These are phyloP conservation scores for Naganishia cerealis DNA, from an alignment of 1,284 basidiomycete genomes.

Conservation along the genomic window DNA sequence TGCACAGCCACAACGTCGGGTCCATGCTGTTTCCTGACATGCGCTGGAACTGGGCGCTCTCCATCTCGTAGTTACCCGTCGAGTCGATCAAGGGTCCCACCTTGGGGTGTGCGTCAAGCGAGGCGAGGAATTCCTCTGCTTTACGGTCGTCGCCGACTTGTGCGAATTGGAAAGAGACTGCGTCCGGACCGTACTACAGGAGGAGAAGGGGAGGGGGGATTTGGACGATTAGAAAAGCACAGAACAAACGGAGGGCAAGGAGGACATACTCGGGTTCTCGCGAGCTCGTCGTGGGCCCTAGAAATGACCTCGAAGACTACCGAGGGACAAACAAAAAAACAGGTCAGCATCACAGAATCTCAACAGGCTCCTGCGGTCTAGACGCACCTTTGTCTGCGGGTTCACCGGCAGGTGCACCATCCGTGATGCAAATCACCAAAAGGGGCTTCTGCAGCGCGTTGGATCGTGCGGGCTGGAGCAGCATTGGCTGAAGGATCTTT, in stretches of 20 bases:
- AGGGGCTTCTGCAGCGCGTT: constrained; percentile 55
- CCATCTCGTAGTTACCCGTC: constrained; percentile 34
- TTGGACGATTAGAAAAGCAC: not conserved
- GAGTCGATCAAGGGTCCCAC: constrained; percentile 45
- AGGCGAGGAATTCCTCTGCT: constrained; percentile 54
- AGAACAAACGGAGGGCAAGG: not conserved
- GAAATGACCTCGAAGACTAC: constrained; percentile 30
- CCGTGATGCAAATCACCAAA: constrained; percentile 54
- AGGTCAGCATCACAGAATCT: not conserved
- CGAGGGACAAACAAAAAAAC: not conserved
- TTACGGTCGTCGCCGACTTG: constrained; percentile 55
- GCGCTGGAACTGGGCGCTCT: constrained; percentile 28
- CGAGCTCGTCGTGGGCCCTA: constrained; percentile 27
- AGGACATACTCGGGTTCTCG: constrained; percentile 19
- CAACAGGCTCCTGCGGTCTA: not conserved
- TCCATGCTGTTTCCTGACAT: constrained; percentile 22
- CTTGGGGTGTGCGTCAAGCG: constrained; percentile 54
- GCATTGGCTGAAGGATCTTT: constrained; percentile 56
- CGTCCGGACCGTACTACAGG: constrained; percentile 32
- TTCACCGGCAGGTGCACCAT: constrained; percentile 41
- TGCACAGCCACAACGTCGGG: constrained; percentile 20
- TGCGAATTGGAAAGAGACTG: constrained; percentile 51
- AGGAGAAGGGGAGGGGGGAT: too few relatives aligned
- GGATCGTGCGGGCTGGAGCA: constrained; percentile 52
- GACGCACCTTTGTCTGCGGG: constrained; percentile 27